Base-by-base conservation (phyloP, 2,329 filamentous ascomycete species). In the Sclerotinia sclerotiorum region DNA sequence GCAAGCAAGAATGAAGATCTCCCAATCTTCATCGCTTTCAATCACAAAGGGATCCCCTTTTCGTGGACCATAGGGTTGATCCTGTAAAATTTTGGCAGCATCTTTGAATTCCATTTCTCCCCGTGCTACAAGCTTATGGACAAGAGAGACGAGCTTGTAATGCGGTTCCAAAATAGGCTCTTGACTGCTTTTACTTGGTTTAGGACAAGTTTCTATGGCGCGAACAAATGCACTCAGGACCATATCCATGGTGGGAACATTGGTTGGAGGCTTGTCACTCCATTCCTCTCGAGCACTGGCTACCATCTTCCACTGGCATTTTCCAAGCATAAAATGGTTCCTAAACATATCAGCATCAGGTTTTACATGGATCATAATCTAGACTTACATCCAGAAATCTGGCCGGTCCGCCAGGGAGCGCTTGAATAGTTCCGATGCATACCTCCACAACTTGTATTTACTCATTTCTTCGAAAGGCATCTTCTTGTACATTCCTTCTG, bases 241-340 rank as follows among this genome's bases (percentile, higher is more conserved):
- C 68, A 84, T 80, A 64, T 81, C 79, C 57, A 75, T 75, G 57
- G 69, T 73, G 65, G 70, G 76, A 32, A 56, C 46, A 54, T 69
- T 58, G 73, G 35, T 65, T 73, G 75, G 76, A 80, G 73, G 48
- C 69, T 80, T 73, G 17, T 73, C 74, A 74, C 79, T 68, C 79
- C 77, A 68, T 76, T 80, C 72, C 74, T 78, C 70, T 29, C 81
- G 80, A 58, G 82, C 81, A 49, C 80, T 81, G 55, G 79, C 81
- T 73, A 84, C 88, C 84, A 91, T 89, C 77, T 92, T 92, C 87
- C 89, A 91, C 4, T 88, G 80, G 74, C 88, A 90, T 79, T 92
- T 92, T 29, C 86, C 87, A 11, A 89, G 84, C 83, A 89, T 89
- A 74, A 88, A 92, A 73, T 89, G 84, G 69, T 85, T 85, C 78